phyloP scores from a whole-genome alignment of 2,329 filamentous ascomycete genomes.

The Madurella fahalii region DNA sequence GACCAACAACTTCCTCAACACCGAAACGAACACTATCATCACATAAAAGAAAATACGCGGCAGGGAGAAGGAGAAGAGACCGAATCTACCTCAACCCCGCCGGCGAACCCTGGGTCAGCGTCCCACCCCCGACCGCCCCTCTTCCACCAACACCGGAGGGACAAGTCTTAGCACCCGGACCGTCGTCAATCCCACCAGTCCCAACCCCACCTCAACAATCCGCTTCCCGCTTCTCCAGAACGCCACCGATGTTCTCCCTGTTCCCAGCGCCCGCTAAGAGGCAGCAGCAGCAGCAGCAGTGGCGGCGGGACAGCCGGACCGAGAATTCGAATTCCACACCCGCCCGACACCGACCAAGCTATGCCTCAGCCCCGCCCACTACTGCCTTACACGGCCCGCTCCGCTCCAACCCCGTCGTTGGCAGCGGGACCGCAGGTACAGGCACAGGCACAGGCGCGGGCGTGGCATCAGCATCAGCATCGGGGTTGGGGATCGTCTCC shows the following conservation, averaged over 20 bases:
- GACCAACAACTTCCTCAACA: not conserved
- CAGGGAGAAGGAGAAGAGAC: not conserved
- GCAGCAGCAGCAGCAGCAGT: not conserved
- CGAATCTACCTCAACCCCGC: conserved; percentile 16
- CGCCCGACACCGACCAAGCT: not conserved
- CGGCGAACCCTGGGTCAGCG: conserved; percentile 16
- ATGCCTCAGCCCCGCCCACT: too few relatives aligned
- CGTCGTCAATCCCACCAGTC: not conserved
- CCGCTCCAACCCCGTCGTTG: too few relatives aligned
- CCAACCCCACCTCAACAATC: not conserved
- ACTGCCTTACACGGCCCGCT: too few relatives aligned
- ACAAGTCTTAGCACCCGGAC: not conserved
- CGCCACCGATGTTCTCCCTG: conserved; percentile 5
- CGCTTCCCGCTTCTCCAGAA: not conserved
- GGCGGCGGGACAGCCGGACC: not conserved
- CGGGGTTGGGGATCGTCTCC: too few relatives aligned
- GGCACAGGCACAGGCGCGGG: too few relatives aligned
- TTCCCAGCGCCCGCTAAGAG: not conserved
- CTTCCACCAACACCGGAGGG: conserved; percentile 4
- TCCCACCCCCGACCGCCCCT: conserved; percentile 11
- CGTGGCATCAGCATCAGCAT: too few relatives aligned
- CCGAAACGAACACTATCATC: not conserved
- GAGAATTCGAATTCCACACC: not conserved
- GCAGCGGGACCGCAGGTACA: too few relatives aligned
- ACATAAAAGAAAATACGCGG: not conserved